phyloP scores from a whole-genome alignment of 164 flowering plant genomes.

The Vitis riparia region DNA sequence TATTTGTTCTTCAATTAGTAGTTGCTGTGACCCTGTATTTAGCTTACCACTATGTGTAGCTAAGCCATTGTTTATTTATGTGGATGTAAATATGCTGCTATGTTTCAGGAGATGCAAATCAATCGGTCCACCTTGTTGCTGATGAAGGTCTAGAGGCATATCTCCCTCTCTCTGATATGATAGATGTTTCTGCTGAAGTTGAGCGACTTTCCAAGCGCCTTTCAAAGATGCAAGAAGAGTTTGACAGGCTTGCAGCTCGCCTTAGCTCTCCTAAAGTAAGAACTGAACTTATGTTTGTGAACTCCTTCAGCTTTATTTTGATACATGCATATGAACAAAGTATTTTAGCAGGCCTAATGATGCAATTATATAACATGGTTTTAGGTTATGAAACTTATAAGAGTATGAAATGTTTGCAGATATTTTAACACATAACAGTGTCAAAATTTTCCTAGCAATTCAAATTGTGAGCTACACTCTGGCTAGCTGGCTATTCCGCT shows the following conservation, averaged over 20 bases:
- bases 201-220: conserved; percentile 86
- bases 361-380: too few species aligned
- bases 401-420: too few species aligned
- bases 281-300: background rate
- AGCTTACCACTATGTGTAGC: background rate
- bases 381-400: too few species aligned
- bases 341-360: too few species aligned
- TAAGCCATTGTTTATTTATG: background rate
- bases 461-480: too few species aligned
- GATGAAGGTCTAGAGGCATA: conserved; percentile 95
- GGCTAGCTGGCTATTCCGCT: too few species aligned
- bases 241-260: conserved; percentile 72
- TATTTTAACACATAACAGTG: too few species aligned
- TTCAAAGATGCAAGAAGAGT: conserved; percentile 77
- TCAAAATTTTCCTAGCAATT: too few species aligned
- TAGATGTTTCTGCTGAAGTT: conserved; percentile 84
- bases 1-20: background rate
- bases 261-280: conserved; percentile 71
- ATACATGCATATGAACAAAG: background rate
- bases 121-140: conserved; percentile 86
- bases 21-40: background rate
- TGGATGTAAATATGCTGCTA: conserved; percentile 8
- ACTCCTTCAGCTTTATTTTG: background rate
- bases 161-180: conserved; percentile 93
- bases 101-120: conserved; percentile 72